Conservation (phyloP, 306 rosid genomes). For the Crataegus laevigata region DNA sequence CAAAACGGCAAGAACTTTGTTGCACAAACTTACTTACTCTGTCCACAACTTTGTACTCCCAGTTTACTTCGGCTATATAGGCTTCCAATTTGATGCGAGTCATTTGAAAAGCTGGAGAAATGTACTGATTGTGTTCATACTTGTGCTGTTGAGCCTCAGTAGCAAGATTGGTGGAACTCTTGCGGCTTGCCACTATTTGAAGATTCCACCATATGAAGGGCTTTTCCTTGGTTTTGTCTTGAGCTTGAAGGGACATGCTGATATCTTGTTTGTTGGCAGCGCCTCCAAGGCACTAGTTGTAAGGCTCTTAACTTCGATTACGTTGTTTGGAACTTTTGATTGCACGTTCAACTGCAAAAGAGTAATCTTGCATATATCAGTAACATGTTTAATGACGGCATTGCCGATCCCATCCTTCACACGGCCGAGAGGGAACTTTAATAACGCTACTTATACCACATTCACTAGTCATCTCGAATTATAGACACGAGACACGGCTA, state of each 20-base stretch:
- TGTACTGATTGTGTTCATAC: constrained; percentile 8
- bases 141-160: constrained; percentile 55
- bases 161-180: constrained; percentile 79
- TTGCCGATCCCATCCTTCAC: not conserved
- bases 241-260: constrained; percentile 90
- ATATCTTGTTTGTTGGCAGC: constrained; percentile 64
- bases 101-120: constrained; percentile 18
- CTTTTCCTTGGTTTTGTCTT: constrained; percentile 66
- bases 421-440: not conserved
- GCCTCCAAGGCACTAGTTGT: constrained; percentile 49
- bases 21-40: constrained; percentile 67
- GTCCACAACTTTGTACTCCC: constrained; percentile 82
- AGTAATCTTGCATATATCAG: too few species aligned
- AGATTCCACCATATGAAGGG: constrained; percentile 61
- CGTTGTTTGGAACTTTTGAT: too few species aligned
- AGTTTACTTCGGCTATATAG: constrained; percentile 73
- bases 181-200: constrained; percentile 47
- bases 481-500: too few species aligned
- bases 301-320: constrained; percentile 27
- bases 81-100: constrained; percentile 60
- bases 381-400: not conserved
- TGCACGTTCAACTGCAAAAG: not conserved
- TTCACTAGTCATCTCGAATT: not conserved
- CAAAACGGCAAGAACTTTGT: constrained; percentile 67
- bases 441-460: not conserved